phyloP scores from a whole-genome alignment of 2,329 filamentous ascomycete genomes.

The Cryphonectria naterciae region DNA sequence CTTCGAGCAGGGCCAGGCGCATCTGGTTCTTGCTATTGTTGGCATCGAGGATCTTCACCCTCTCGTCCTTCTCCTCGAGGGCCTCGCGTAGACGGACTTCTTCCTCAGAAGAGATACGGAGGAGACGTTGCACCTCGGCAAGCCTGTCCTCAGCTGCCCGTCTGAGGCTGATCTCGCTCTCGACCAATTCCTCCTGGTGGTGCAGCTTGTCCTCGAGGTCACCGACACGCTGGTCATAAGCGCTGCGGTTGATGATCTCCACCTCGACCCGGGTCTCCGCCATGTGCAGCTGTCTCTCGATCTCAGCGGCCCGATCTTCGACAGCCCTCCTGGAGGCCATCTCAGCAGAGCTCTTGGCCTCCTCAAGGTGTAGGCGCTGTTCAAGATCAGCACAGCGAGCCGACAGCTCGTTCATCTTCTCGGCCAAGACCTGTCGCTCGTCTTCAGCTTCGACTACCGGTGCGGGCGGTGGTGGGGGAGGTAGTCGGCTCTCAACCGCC shows the following conservation, averaged over 20 bases:
- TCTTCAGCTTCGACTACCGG: constrained; percentile 48
- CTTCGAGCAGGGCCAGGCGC: constrained; percentile 69
- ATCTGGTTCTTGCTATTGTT: constrained; percentile 58
- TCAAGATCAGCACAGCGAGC: constrained; percentile 64
- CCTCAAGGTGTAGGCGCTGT: constrained; percentile 54
- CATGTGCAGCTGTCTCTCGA: constrained; percentile 58
- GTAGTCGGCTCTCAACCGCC: constrained; percentile 61
- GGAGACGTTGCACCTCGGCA: constrained; percentile 71
- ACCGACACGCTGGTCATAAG: constrained; percentile 63
- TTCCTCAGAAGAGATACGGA: constrained; percentile 73
- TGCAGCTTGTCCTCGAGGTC: constrained; percentile 73
- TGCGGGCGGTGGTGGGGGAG: constrained; percentile 49
- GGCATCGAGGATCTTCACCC: constrained; percentile 64
- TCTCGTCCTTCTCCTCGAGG: constrained; percentile 71
- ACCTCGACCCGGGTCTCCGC: constrained; percentile 63
- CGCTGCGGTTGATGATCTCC: constrained; percentile 64
- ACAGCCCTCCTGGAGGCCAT: constrained; percentile 52
- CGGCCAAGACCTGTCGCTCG: constrained; percentile 49
- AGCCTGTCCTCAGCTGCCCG: constrained; percentile 73
- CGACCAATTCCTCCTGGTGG: constrained; percentile 64
- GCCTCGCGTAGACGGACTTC: constrained; percentile 69
- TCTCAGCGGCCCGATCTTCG: constrained; percentile 58
- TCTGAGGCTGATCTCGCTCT: constrained; percentile 66
- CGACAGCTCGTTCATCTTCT: constrained; percentile 63
- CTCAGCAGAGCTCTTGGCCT: constrained; percentile 54